Evolutionary conservation across 768 basidiomycete genomes (phyloP).

Genomic region (Cystobasidium onofrii): DNA sequence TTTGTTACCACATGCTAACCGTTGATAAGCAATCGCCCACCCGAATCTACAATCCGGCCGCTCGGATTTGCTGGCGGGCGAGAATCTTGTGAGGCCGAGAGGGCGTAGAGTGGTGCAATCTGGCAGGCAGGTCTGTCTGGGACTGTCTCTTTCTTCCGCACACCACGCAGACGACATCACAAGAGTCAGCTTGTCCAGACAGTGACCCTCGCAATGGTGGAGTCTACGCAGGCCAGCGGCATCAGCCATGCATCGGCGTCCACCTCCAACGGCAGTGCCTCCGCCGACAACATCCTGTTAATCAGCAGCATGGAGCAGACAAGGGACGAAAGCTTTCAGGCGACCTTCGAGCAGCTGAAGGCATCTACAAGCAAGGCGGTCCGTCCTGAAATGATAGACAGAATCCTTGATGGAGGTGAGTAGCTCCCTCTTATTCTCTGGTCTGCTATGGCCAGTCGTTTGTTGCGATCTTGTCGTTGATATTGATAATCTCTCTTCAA

Average conservation of each 20-base stretch:
- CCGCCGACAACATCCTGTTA: slow-evolving; percentile 17
- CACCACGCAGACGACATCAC: too few relatives aligned
- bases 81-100: not conserved
- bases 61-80: slow-evolving; percentile 1
- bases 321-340: slow-evolving; percentile 10
- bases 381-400: slow-evolving; percentile 26
- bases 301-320: slow-evolving; percentile 26
- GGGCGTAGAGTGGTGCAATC: too few relatives aligned
- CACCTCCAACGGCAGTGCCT: not conserved
- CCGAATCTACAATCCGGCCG: not conserved
- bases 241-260: not conserved
- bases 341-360: slow-evolving; percentile 18
- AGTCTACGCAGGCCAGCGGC: not conserved
- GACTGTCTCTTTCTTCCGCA: too few relatives aligned
- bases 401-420: slow-evolving; percentile 28
- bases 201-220: not conserved
- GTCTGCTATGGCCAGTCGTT: not conserved
- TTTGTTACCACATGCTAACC: not conserved
- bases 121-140: too few relatives aligned
- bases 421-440: not conserved
- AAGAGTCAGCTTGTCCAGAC: not conserved
- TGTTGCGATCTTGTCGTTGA: too few relatives aligned
- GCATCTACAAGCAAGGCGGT: not conserved
- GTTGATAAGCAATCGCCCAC: too few relatives aligned
- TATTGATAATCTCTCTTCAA: too few relatives aligned